phyloP scores from a whole-genome alignment of 306 rosid species.

The Pterocarpus macrocarpus region DNA sequence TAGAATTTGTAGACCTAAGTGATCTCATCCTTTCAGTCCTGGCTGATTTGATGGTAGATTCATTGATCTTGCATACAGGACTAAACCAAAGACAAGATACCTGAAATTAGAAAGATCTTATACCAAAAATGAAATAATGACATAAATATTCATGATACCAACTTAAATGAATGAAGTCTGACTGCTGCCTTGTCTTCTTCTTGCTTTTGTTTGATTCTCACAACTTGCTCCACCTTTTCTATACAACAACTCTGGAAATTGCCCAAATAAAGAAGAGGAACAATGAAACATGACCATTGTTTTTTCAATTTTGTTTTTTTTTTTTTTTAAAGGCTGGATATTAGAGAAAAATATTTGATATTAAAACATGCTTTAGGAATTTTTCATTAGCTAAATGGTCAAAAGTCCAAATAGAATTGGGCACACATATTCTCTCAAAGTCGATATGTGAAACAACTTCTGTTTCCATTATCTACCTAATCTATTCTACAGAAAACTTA shows the following conservation, averaged over 20 bases:
- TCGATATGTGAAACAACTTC: constrained; percentile 11
- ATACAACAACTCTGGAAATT: constrained; percentile 59
- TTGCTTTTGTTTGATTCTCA: constrained; percentile 74
- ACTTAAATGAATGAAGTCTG: constrained; percentile 83
- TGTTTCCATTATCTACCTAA: constrained; percentile 21
- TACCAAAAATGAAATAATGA: constrained; percentile 31
- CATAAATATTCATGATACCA: constrained; percentile 44
- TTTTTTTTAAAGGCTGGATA: background rate
- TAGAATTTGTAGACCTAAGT: constrained; percentile 69
- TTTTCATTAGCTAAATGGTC: constrained; percentile 26
- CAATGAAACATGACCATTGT: background rate
- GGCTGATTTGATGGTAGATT: constrained; percentile 55
- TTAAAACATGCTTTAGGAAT: constrained; percentile 28
- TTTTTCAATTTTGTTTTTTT: background rate
- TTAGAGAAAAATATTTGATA: background rate
- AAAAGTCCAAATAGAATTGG: constrained; percentile 1
- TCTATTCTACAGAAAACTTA: constrained; percentile 29
- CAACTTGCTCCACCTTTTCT: constrained; percentile 69
- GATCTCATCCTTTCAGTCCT: constrained; percentile 71
- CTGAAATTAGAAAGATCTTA: constrained; percentile 31
- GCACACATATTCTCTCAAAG: constrained; percentile 32
- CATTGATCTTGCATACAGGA: constrained; percentile 53
- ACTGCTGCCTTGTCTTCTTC: constrained; percentile 78
- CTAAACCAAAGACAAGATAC: constrained; percentile 48
- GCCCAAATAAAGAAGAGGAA: constrained; percentile 24